These are phyloP conservation scores for Miscanthus lutarioriparius DNA, from an alignment of 176 grass and related monocot species.

Conservation along the genomic window DNA sequence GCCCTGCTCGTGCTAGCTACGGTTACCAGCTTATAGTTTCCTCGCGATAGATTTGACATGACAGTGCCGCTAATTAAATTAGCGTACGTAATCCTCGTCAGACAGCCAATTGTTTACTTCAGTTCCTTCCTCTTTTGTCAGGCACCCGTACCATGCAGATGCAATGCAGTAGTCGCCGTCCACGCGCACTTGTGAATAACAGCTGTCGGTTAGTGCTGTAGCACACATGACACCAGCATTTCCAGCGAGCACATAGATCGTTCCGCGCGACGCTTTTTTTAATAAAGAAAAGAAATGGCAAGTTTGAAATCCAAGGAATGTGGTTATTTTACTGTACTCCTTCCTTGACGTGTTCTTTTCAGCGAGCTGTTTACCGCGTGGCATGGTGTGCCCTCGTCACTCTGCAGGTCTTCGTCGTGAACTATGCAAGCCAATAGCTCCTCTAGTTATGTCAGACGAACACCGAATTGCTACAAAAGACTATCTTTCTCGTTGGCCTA, in stretches of 20 bases:
- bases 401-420: not conserved
- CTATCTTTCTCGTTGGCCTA: not conserved
- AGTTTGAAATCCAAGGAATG: not conserved
- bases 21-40: not conserved
- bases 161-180: not conserved
- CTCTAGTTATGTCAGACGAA: not conserved
- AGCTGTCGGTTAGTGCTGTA: not conserved
- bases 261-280: too few relatives aligned
- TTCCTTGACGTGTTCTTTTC: not conserved
- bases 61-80: slow-evolving; percentile 18
- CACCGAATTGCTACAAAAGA: not conserved
- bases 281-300: not conserved
- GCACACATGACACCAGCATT: not conserved
- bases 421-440: not conserved
- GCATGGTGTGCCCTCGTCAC: slow-evolving; percentile 10
- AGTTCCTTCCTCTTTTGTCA: not conserved
- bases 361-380: slow-evolving; percentile 15
- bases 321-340: slow-evolving; percentile 5
- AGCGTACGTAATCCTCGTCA: not conserved
- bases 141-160: not conserved
- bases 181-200: not conserved
- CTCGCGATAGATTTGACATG: slow-evolving; percentile 41
- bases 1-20: not conserved
- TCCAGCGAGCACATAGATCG: not conserved
- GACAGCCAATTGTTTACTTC: not conserved